These are phyloP conservation scores for Phytophthora idaei DNA, from an alignment of 352 stramenopile species.

Conservation along the genomic window DNA sequence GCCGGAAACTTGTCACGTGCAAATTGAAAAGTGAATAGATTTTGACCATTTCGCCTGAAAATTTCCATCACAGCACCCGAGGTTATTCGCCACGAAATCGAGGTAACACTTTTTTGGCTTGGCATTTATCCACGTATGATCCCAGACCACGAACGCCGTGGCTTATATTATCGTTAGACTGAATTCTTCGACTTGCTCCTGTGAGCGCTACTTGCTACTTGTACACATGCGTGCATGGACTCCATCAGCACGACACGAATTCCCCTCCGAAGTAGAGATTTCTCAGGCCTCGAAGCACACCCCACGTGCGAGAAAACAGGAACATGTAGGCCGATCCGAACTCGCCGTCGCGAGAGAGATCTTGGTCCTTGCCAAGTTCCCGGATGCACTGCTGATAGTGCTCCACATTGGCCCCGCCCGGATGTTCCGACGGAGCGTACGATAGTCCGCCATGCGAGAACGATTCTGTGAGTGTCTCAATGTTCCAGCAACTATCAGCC, in stretches of 20 bases:
- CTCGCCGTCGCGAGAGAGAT: constrained; percentile 53
- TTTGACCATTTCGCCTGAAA: background rate
- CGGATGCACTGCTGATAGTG: constrained; percentile 67
- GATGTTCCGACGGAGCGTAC: constrained; percentile 37
- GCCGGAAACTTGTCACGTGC: background rate
- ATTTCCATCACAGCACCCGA: background rate
- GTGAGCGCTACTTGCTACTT: constrained; percentile 4
- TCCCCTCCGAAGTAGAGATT: constrained; percentile 30
- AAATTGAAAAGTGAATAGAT: constrained; percentile 23
- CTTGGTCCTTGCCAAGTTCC: constrained; percentile 47
- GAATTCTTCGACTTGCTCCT: background rate
- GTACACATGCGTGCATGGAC: constrained; percentile 7
- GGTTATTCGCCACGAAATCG: constrained; percentile 3
- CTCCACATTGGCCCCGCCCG: constrained; percentile 60
- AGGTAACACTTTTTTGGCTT: background rate
- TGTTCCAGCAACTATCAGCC: constrained; percentile 61
- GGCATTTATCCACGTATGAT: constrained; percentile 7
- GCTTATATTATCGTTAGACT: constrained; percentile 12
- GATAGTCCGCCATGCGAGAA: constrained; percentile 45
- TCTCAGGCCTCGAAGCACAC: constrained; percentile 29
- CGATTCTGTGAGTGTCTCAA: constrained; percentile 25
- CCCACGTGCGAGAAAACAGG: constrained; percentile 47
- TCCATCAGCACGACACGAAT: constrained; percentile 47
- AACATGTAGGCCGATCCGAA: constrained; percentile 50
- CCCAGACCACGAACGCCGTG: background rate